Evolutionary conservation across 345 rosid genomes (phyloP).

Genomic region (Noccaea caerulescens): DNA sequence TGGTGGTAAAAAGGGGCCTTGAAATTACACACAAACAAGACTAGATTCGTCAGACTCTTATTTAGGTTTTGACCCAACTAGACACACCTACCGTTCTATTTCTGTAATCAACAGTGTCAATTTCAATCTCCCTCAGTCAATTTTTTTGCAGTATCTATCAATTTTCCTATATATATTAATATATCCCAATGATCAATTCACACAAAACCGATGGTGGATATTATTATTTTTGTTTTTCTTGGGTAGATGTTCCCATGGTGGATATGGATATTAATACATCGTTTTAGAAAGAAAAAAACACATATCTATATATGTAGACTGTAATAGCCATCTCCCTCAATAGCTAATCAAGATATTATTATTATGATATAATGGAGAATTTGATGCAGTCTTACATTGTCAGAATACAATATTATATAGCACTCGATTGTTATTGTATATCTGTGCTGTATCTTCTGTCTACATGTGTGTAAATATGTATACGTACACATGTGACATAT

Average conservation of each 20-base stretch:
- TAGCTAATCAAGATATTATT: background rate
- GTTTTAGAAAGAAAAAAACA: slow-evolving; percentile 6
- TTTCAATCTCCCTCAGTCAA: slow-evolving; percentile 29
- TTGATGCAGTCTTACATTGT: slow-evolving; percentile 43
- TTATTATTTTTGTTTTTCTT: background rate
- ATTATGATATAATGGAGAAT: slow-evolving; percentile 31
- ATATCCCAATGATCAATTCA: slow-evolving; percentile 2
- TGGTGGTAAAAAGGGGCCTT: slow-evolving; percentile 5
- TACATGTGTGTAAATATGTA: slow-evolving; percentile 1
- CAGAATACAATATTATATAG: slow-evolving; percentile 17
- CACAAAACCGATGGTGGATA: slow-evolving; percentile 1
- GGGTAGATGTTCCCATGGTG: too few relatives aligned
- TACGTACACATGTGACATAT: slow-evolving; percentile 32
- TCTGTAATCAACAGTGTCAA: slow-evolving; percentile 33
- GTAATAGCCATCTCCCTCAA: slow-evolving; percentile 3
- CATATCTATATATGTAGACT: slow-evolving; percentile 12
- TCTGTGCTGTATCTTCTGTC: slow-evolving; percentile 24
- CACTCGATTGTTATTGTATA: slow-evolving; percentile 13
- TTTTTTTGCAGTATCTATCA: slow-evolving; percentile 26
- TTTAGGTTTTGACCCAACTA: slow-evolving; percentile 43
- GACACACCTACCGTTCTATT: slow-evolving; percentile 33
- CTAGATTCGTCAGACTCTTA: slow-evolving; percentile 33
- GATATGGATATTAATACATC: background rate
- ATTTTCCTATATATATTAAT: background rate
- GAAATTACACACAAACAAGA: slow-evolving; percentile 33